phyloP scores from a whole-genome alignment of 768 basidiomycete species.

The Russula ochroleuca region DNA sequence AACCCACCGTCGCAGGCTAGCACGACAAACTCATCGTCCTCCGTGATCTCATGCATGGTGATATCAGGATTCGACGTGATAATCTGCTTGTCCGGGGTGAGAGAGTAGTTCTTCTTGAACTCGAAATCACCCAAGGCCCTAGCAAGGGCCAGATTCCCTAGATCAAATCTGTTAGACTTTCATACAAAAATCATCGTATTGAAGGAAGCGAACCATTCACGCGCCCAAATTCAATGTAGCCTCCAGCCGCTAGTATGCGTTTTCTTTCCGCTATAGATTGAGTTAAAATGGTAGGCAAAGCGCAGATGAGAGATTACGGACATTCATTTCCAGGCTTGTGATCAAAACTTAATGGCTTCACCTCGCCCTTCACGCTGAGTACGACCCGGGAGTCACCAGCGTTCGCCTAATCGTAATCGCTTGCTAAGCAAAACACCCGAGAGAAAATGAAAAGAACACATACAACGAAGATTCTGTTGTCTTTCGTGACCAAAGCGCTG shows the following conservation, averaged over 20 bases:
- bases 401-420: constrained; percentile 71
- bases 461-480: constrained; percentile 77
- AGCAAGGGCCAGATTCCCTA: constrained; percentile 93
- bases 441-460: constrained; percentile 31
- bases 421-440: constrained; percentile 5
- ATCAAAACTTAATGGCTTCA: constrained; percentile 85
- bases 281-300: constrained; percentile 16
- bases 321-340: constrained; percentile 91
- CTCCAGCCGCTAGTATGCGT: constrained; percentile 86
- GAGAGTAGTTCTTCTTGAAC: constrained; percentile 88
- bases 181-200: neutral
- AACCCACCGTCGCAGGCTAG: constrained; percentile 90
- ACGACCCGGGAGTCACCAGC: constrained; percentile 96
- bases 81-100: constrained; percentile 84
- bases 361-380: constrained; percentile 77
- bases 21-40: constrained; percentile 95
- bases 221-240: constrained; percentile 93
- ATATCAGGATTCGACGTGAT: constrained; percentile 95
- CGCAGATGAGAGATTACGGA: constrained; percentile 37
- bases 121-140: constrained; percentile 97
- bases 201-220: constrained; percentile 69
- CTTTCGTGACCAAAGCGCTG: constrained; percentile 73
- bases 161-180: constrained; percentile 6
- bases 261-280: constrained; percentile 62
- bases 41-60: constrained; percentile 70